Conservation (phyloP, 768 basidiomycete genomes). For the Mycena kentingensis region DNA sequence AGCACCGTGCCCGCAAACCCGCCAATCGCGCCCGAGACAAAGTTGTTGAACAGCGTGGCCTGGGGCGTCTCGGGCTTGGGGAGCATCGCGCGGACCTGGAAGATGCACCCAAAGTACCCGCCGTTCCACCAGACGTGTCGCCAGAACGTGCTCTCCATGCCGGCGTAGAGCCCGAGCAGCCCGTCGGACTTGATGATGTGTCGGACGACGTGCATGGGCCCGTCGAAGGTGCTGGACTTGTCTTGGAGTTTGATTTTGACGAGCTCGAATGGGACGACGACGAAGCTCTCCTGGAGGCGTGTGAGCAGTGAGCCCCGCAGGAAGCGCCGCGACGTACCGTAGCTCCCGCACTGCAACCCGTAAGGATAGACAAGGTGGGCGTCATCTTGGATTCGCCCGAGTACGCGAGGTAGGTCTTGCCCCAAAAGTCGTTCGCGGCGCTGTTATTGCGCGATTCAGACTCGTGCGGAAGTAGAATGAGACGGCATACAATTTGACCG, state of each 20-base stretch:
- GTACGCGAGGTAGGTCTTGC: constrained; percentile 66
- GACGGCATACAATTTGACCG: constrained; percentile 80
- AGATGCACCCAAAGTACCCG: constrained; percentile 93
- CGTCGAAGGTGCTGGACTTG: constrained; percentile 85
- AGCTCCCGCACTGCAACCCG: constrained; percentile 92
- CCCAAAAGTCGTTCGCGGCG: constrained; percentile 96
- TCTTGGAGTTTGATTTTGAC: constrained; percentile 96
- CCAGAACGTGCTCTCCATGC: constrained; percentile 99
- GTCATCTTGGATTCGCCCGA: constrained; percentile 85
- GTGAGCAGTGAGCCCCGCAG: not conserved
- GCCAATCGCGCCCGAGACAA: constrained; percentile 86
- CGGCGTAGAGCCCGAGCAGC: constrained; percentile 81
- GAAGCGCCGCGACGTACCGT: constrained; percentile 46
- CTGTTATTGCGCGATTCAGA: constrained; percentile 32
- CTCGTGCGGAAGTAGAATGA: not conserved
- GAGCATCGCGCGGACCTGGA: constrained; percentile 75
- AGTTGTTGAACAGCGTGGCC: constrained; percentile 83
- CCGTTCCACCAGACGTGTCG: constrained; percentile 93
- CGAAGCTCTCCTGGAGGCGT: constrained; percentile 72
- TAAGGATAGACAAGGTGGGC: constrained; percentile 81
- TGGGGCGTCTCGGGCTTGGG: constrained; percentile 82
- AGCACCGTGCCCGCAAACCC: constrained; percentile 87
- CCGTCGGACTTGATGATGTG: constrained; percentile 80
- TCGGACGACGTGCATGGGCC: constrained; percentile 89
- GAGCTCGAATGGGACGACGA: constrained; percentile 95